phyloP scores from a whole-genome alignment of 2,329 filamentous ascomycete species.

The Colletotrichum acutatum region DNA sequence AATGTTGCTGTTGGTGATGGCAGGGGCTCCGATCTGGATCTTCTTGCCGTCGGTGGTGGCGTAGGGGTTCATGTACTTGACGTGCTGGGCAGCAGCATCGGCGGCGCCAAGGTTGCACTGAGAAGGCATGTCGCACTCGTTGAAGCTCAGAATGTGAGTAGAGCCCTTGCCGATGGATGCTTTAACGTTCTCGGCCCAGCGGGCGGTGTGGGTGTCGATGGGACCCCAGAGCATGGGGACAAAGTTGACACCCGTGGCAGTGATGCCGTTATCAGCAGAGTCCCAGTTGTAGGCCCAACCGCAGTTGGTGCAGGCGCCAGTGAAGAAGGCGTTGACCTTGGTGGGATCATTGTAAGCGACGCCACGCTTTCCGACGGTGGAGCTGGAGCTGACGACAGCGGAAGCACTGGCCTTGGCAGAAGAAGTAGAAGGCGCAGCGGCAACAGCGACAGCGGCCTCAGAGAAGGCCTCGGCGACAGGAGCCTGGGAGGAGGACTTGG shows the following conservation, averaged over 20 bases:
- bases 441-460: constrained; percentile 12
- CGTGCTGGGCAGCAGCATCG: constrained; percentile 64
- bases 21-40: constrained; percentile 66
- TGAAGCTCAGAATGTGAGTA: constrained; percentile 73
- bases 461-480: constrained; percentile 14
- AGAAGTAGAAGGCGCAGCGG: constrained; percentile 38
- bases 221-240: constrained; percentile 76
- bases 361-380: constrained; percentile 67
- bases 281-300: constrained; percentile 79
- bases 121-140: constrained; percentile 73
- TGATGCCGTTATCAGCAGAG: constrained; percentile 53
- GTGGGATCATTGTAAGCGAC: constrained; percentile 72
- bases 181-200: constrained; percentile 63
- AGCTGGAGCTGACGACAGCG: constrained; percentile 31
- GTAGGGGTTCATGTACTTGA: constrained; percentile 66
- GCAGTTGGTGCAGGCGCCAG: constrained; percentile 52
- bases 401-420: constrained; percentile 37
- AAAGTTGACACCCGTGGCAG: constrained; percentile 60
- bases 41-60: constrained; percentile 60
- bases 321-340: constrained; percentile 63
- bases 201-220: constrained; percentile 51
- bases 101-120: constrained; percentile 69
- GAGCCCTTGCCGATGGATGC: constrained; percentile 64
- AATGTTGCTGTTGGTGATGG: constrained; percentile 69
- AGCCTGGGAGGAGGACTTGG: constrained; percentile 18